phyloP scores from a whole-genome alignment of 768 basidiomycete genomes.

The Agaricus blazei region DNA sequence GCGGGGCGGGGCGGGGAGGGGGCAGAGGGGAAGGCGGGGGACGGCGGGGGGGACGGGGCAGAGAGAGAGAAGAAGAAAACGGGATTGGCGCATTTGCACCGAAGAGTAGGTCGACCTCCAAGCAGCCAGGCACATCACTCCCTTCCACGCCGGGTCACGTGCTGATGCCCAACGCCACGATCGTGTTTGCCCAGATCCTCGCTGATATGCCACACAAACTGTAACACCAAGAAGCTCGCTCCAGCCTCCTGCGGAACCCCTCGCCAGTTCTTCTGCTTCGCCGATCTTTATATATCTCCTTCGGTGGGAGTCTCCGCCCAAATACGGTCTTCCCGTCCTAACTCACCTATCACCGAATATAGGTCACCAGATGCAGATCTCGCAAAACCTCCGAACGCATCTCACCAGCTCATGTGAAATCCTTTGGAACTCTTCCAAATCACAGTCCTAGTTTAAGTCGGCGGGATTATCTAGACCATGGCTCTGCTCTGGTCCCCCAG shows the following conservation, averaged over 20 bases:
- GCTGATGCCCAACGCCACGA: neutral
- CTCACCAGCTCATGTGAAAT: too few relatives aligned
- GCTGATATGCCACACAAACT: neutral
- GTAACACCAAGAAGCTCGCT: neutral
- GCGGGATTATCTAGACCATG: too few relatives aligned
- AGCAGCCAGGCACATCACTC: constrained; percentile 10
- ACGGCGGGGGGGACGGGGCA: constrained; percentile 1
- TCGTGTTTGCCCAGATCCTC: neutral
- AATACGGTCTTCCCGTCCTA: neutral
- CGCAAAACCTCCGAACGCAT: too few relatives aligned
- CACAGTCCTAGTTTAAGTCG: too few relatives aligned
- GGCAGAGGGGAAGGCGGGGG: neutral
- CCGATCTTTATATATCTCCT: constrained; percentile 1
- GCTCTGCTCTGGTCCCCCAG: too few relatives aligned
- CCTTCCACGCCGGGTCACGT: constrained; percentile 9
- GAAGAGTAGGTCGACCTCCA: constrained; percentile 5
- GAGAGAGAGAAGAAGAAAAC: constrained; percentile 8
- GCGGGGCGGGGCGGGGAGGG: neutral
- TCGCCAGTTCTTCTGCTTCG: neutral
- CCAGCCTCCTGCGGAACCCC: neutral
- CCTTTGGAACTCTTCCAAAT: too few relatives aligned
- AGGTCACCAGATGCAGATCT: too few relatives aligned
- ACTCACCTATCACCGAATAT: too few relatives aligned
- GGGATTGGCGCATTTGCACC: constrained; percentile 11
- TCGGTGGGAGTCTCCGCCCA: constrained; percentile 5